These are phyloP conservation scores for Lyophyllum semitale DNA, from an alignment of 768 basidiomycete species.

Conservation along the genomic window DNA sequence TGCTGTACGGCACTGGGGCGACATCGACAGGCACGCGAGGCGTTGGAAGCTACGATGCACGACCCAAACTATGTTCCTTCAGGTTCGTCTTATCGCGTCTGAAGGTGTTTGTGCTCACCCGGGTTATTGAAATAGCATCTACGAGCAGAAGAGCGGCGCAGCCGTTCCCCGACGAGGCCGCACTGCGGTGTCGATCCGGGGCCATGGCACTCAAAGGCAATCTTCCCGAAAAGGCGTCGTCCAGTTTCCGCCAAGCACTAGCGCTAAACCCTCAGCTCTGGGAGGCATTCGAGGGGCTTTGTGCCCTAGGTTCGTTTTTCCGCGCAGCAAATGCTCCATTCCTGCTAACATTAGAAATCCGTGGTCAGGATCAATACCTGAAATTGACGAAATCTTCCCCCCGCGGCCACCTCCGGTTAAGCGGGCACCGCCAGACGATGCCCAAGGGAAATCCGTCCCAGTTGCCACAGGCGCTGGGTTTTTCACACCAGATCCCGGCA, in stretches of 20 bases:
- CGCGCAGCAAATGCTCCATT: conserved; percentile 9
- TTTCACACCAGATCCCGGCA: conserved; percentile 72
- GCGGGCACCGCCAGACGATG: conserved; percentile 54
- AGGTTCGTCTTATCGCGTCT: conserved; percentile 43
- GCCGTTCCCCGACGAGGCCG: conserved; percentile 71
- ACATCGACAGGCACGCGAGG: conserved; percentile 75
- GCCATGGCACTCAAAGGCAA: conserved; percentile 79
- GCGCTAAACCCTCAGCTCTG: conserved; percentile 77
- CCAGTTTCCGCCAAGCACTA: conserved; percentile 73
- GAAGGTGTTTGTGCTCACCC: conserved; percentile 12
- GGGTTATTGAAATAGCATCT: conserved; percentile 43
- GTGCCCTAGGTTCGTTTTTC: conserved; percentile 64
- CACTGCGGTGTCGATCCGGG: conserved; percentile 77
- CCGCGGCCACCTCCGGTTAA: conserved; percentile 59
- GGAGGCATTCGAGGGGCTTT: conserved; percentile 92
- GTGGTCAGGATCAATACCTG: conserved; percentile 61
- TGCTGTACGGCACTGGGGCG: conserved; percentile 75
- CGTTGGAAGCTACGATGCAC: conserved; percentile 62
- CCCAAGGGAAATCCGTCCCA: conserved; percentile 45
- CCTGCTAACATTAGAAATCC: not conserved
- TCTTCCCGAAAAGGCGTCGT: conserved; percentile 69
- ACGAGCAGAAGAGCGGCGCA: conserved; percentile 53
- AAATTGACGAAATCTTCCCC: conserved; percentile 75
- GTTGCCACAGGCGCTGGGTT: conserved; percentile 69
- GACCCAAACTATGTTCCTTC: conserved; percentile 54